Conservation (phyloP, 805 yeast genomes). For the Candida wancherniae region DNA sequence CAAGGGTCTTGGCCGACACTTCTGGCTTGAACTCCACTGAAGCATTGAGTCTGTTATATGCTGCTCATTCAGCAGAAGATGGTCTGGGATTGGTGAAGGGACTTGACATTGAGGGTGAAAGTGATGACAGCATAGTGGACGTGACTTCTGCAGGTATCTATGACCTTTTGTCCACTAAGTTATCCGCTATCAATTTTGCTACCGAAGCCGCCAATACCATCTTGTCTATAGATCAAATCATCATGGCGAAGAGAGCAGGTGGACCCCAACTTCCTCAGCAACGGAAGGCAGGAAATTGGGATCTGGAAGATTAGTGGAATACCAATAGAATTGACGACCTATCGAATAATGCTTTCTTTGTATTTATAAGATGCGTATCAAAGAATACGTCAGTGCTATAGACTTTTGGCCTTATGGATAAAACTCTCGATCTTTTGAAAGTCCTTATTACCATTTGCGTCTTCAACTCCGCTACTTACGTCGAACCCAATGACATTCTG, state of each 20-base stretch:
- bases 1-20: constrained; percentile 89
- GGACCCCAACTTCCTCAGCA: constrained; percentile 90
- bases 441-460: constrained; percentile 68
- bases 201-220: constrained; percentile 93
- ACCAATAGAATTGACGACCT: background rate
- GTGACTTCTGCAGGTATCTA: constrained; percentile 64
- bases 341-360: background rate
- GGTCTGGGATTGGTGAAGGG: constrained; percentile 56
- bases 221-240: constrained; percentile 90
- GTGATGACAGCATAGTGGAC: constrained; percentile 62
- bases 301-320: constrained; percentile 66
- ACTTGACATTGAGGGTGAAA: constrained; percentile 64
- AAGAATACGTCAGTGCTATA: constrained; percentile 1
- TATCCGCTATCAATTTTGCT: constrained; percentile 85
- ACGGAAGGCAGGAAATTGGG: constrained; percentile 93
- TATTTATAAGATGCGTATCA: background rate
- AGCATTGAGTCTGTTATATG: constrained; percentile 81
- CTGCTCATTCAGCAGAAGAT: constrained; percentile 65
- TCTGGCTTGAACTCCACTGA: constrained; percentile 90
- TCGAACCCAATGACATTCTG: constrained; percentile 82
- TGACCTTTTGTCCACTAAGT: constrained; percentile 77
- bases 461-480: constrained; percentile 92
- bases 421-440: constrained; percentile 54
- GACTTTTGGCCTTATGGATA: constrained; percentile 44
- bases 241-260: constrained; percentile 98